Evolutionary conservation across 352 stramenopile genomes (phyloP).

Genomic region (Phytophthora nicotianae): DNA sequence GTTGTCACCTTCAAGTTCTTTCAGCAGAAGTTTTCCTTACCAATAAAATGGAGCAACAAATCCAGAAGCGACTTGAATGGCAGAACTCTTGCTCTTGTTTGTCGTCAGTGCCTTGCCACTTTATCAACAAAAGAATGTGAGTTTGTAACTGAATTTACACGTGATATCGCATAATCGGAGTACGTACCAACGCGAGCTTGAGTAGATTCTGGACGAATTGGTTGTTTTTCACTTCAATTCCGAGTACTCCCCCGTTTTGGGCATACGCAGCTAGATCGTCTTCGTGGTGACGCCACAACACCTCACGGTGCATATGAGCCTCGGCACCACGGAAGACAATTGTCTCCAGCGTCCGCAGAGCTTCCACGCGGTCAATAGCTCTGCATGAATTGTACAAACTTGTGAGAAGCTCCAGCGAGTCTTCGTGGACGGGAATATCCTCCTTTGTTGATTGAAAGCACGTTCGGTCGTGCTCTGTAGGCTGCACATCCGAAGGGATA

Average conservation of each 20-base stretch:
- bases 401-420: constrained; percentile 65
- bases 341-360: constrained; percentile 72
- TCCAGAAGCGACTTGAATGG: constrained; percentile 83
- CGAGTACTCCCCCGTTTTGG: constrained; percentile 66
- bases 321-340: constrained; percentile 83
- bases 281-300: constrained; percentile 60
- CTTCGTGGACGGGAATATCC: constrained; percentile 79
- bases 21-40: constrained; percentile 34
- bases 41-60: constrained; percentile 84
- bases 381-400: constrained; percentile 63
- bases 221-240: constrained; percentile 62
- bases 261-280: constrained; percentile 62
- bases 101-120: constrained; percentile 57
- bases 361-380: constrained; percentile 72
- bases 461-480: constrained; percentile 85
- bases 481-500: constrained; percentile 80
- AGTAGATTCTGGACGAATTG: constrained; percentile 68
- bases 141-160: constrained; percentile 1
- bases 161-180: neutral
- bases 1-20: neutral
- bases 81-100: constrained; percentile 80
- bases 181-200: constrained; percentile 61
- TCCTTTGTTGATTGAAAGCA: constrained; percentile 87
- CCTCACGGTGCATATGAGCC: constrained; percentile 76
- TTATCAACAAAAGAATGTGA: constrained; percentile 10